A percentile compares a stretch with the other conserved stretches of the same genome.
These are phyloP conservation scores for Myxozyma monticola DNA, from an alignment of 805 yeast species.

Conservation along the genomic window DNA sequence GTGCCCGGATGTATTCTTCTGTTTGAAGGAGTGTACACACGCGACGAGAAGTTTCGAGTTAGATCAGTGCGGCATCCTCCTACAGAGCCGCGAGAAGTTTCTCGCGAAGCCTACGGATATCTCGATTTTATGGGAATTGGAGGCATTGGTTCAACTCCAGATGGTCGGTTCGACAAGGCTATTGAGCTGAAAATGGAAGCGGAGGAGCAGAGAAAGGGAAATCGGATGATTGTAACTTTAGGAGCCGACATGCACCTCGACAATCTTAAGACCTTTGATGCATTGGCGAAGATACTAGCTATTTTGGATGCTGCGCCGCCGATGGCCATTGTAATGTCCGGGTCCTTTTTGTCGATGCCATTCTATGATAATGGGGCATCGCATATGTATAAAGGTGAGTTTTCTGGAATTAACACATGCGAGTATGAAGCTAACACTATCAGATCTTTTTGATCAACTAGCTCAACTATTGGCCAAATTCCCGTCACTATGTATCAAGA, in stretches of 20 bases:
- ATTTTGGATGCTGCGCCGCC: slow-evolving; percentile 62
- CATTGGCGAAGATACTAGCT: slow-evolving; percentile 61
- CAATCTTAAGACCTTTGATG: slow-evolving; percentile 57
- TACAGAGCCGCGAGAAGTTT: slow-evolving; percentile 67
- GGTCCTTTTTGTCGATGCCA: slow-evolving; percentile 74
- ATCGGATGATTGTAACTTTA: slow-evolving; percentile 55
- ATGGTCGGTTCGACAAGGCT: slow-evolving; percentile 60
- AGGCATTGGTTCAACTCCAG: slow-evolving; percentile 37
- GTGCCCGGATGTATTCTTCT: slow-evolving; percentile 75
- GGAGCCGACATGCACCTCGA: slow-evolving; percentile 78
- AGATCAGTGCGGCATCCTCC: slow-evolving; percentile 83
- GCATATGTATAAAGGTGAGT: slow-evolving; percentile 47
- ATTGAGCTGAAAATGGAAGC: slow-evolving; percentile 55
- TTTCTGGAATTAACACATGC: too few species aligned
- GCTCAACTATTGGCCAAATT: slow-evolving; percentile 63
- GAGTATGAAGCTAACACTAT: not conserved
- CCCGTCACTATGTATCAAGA: slow-evolving; percentile 51
- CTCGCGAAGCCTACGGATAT: slow-evolving; percentile 74
- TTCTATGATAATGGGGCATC: slow-evolving; percentile 58
- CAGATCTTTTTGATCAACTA: slow-evolving; percentile 65
- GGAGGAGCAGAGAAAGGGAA: slow-evolving; percentile 59
- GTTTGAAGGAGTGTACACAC: slow-evolving; percentile 79
- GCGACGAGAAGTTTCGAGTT: slow-evolving; percentile 62
- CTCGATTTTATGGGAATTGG: slow-evolving; percentile 63
- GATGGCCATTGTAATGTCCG: slow-evolving; percentile 70